Conservation (phyloP, 176 grass and related monocot genomes). For the Paspalum notatum region DNA sequence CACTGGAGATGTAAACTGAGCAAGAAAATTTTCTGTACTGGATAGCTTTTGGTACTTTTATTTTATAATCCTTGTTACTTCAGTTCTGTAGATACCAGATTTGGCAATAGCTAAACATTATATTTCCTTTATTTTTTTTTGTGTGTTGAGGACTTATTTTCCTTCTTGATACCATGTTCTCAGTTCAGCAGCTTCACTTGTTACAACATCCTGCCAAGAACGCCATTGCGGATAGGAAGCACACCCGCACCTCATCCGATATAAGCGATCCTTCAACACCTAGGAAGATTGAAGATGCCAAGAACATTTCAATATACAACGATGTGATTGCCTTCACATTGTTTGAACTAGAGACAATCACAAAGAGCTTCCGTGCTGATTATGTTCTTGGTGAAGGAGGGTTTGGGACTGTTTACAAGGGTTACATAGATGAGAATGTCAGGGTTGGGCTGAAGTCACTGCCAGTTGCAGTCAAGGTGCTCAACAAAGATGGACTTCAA, state of each 20-base stretch:
- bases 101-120: slow-evolving; percentile 8
- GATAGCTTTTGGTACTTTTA: not conserved
- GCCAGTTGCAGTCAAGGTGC: slow-evolving; percentile 96
- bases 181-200: slow-evolving; percentile 97
- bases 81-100: not conserved
- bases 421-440: slow-evolving; percentile 99
- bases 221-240: slow-evolving; percentile 65
- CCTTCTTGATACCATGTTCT: slow-evolving; percentile 18
- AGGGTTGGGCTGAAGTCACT: slow-evolving; percentile 91
- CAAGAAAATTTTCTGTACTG: not conserved
- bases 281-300: slow-evolving; percentile 76
- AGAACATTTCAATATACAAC: slow-evolving; percentile 94
- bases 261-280: slow-evolving; percentile 76
- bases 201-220: slow-evolving; percentile 78
- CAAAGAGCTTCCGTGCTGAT: slow-evolving; percentile 92
- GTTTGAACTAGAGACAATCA: slow-evolving; percentile 97
- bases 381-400: slow-evolving; percentile 98
- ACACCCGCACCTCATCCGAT: slow-evolving; percentile 66
- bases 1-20: not conserved
- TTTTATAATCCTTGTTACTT: slow-evolving; percentile 3
- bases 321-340: slow-evolving; percentile 92
- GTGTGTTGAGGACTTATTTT: not conserved
- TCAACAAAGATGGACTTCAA: slow-evolving; percentile 98
- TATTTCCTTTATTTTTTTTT: not conserved
- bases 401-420: slow-evolving; percentile 97